A percentile compares a stretch with the other conserved stretches of the same genome.
Evolutionary conservation across 2,329 filamentous ascomycete species (phyloP).

Genomic region (Claviceps quebecensis): DNA sequence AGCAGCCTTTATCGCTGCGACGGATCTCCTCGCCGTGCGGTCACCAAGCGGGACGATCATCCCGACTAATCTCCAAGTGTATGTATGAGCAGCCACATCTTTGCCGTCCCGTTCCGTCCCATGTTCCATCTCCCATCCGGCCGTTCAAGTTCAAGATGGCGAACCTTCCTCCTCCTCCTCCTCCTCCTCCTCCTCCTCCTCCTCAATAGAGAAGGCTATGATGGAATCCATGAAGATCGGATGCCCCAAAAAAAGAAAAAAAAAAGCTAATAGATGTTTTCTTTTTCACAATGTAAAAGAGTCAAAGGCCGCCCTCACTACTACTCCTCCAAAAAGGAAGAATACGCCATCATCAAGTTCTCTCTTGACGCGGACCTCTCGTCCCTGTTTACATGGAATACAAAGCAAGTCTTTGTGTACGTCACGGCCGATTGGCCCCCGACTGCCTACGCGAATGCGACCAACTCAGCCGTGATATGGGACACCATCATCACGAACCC

Average conservation of each 20-base stretch:
- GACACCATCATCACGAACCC: constrained; percentile 79
- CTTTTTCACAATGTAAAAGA: constrained; percentile 28
- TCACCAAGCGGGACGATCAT: constrained; percentile 47
- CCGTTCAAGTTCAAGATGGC: no score
- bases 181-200: no score
- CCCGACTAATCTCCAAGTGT: constrained; percentile 76
- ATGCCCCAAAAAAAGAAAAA: not conserved
- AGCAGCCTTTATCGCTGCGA: constrained; percentile 65
- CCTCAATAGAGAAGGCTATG: no score
- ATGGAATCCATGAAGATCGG: not conserved
- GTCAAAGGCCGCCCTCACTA: constrained; percentile 90
- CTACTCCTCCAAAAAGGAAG: constrained; percentile 82
- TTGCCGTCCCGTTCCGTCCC: no score
- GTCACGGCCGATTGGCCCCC: constrained; percentile 64
- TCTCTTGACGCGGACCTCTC: constrained; percentile 82
- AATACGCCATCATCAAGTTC: constrained; percentile 91
- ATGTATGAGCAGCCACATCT: constrained; percentile 18
- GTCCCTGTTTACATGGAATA: constrained; percentile 97
- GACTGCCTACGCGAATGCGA: constrained; percentile 21
- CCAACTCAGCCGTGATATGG: constrained; percentile 81
- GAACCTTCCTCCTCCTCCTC: no score
- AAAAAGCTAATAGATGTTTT: not conserved
- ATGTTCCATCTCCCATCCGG: no score
- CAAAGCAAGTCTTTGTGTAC: constrained; percentile 95
- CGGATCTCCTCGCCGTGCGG: constrained; percentile 58